Evolutionary conservation across 306 rosid species (phyloP).

Genomic region (Ceratonia siliqua): DNA sequence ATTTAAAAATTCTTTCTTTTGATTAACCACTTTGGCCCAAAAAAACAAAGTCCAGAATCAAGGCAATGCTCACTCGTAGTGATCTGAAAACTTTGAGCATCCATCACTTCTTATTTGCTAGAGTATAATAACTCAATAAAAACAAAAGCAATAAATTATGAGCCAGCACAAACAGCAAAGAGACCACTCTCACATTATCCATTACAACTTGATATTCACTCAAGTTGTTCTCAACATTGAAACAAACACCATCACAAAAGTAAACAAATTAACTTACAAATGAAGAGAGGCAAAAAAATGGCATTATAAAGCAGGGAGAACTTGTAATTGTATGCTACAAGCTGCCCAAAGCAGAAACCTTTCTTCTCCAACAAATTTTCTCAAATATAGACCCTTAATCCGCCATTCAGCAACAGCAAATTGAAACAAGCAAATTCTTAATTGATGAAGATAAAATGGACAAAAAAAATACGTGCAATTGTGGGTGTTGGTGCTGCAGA

Average conservation of each 20-base stretch:
- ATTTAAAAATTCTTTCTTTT: neutral
- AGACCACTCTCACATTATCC: slow-evolving; percentile 10
- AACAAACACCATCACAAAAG: slow-evolving; percentile 11
- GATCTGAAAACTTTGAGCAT: neutral
- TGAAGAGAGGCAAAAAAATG: neutral
- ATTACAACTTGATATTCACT: slow-evolving; percentile 17
- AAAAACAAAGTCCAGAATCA: neutral
- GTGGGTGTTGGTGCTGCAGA: too few relatives aligned
- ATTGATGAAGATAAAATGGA: too few relatives aligned
- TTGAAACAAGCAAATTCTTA: too few relatives aligned
- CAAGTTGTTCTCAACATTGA: neutral
- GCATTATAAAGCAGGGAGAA: slow-evolving; percentile 36
- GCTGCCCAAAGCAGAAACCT: slow-evolving; percentile 96
- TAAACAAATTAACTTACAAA: slow-evolving; percentile 6
- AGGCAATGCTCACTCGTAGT: neutral
- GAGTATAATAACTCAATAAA: neutral
- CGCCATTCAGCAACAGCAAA: too few relatives aligned
- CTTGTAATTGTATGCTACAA: slow-evolving; percentile 99
- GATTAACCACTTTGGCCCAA: neutral
- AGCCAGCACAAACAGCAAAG: slow-evolving; percentile 3
- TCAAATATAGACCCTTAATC: too few relatives aligned
- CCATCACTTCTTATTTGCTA: neutral
- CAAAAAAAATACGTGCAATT: too few relatives aligned
- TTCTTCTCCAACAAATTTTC: slow-evolving; percentile 90
- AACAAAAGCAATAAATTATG: neutral